phyloP scores from a whole-genome alignment of 805 yeast genomes.

The Spathaspora passalidarum region DNA sequence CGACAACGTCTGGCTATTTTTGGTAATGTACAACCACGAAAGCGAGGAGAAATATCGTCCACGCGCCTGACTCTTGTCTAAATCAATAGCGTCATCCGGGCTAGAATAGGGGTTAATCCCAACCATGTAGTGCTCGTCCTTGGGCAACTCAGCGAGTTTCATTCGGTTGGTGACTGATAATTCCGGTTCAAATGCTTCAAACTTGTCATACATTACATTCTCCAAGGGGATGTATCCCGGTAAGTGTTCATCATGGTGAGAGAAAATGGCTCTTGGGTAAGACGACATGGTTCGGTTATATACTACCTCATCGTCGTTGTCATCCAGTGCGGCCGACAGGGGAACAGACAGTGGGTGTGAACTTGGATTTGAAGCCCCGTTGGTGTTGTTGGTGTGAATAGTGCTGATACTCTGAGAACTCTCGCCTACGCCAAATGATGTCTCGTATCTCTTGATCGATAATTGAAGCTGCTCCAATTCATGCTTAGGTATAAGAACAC shows the following conservation, averaged over 20 bases:
- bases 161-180: constrained; percentile 4
- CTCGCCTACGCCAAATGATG: neutral
- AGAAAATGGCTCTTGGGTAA: constrained; percentile 3
- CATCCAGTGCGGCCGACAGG: neutral
- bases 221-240: constrained; percentile 8
- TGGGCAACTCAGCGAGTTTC: constrained; percentile 3
- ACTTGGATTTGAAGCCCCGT: neutral
- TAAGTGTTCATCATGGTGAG: constrained; percentile 7
- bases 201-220: constrained; percentile 1
- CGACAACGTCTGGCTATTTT: constrained; percentile 27
- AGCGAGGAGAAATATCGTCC: constrained; percentile 34
- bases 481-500: constrained; percentile 9
- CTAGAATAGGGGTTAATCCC: constrained; percentile 25
- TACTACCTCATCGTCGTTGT: constrained; percentile 2
- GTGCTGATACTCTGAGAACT: neutral
- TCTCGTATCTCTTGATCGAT: constrained; percentile 5
- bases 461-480: constrained; percentile 12
- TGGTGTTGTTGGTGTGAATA: neutral
- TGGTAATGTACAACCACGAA: constrained; percentile 33
- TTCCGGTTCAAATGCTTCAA: neutral
- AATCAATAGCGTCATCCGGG: constrained; percentile 28
- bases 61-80: constrained; percentile 26
- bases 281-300: constrained; percentile 3
- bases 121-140: neutral
- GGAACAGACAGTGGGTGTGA: neutral